These are phyloP conservation scores for Trichoderma guizhouense DNA, from an alignment of 2,329 filamentous ascomycete genomes.

Conservation along the genomic window DNA sequence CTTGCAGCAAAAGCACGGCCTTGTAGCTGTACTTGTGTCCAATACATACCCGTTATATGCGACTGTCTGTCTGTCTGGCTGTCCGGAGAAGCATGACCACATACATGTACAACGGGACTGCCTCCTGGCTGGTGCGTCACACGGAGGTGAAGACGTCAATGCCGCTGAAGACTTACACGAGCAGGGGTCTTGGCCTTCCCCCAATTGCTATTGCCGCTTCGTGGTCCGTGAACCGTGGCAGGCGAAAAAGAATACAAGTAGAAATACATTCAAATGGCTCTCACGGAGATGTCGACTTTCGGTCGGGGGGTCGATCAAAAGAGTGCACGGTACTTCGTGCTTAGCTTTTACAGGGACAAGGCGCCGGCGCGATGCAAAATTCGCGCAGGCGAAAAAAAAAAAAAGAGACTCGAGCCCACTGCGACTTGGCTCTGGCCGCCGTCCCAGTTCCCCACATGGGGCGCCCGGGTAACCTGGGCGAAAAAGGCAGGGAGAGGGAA, in stretches of 20 bases:
- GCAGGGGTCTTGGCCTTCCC: background rate
- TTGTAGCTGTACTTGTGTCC: background rate
- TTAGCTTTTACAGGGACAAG: conserved; percentile 8
- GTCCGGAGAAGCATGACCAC: background rate
- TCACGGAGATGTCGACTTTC: conserved; percentile 8
- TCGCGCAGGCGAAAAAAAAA: conserved; percentile 19
- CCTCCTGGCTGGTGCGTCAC: conserved; percentile 12
- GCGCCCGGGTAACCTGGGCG: conserved; percentile 13
- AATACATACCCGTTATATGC: background rate
- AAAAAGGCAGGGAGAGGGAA: conserved; percentile 2
- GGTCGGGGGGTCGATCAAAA: background rate
- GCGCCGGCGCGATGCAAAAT: conserved; percentile 15
- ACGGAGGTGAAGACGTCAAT: background rate
- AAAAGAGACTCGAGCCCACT: background rate
- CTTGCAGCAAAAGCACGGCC: background rate
- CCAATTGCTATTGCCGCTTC: background rate
- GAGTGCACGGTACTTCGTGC: background rate
- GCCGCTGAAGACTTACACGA: background rate
- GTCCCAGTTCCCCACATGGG: conserved; percentile 17
- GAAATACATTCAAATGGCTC: background rate
- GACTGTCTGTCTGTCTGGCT: background rate
- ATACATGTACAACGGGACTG: background rate
- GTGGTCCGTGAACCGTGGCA: background rate
- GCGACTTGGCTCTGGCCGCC: conserved; percentile 6
- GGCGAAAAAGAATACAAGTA: background rate